Percentiles rank a stretch among this genome's conserved stretches.
Evolutionary conservation across 176 grass and related monocot genomes (phyloP).

Genomic region (Pontederia crassipes): DNA sequence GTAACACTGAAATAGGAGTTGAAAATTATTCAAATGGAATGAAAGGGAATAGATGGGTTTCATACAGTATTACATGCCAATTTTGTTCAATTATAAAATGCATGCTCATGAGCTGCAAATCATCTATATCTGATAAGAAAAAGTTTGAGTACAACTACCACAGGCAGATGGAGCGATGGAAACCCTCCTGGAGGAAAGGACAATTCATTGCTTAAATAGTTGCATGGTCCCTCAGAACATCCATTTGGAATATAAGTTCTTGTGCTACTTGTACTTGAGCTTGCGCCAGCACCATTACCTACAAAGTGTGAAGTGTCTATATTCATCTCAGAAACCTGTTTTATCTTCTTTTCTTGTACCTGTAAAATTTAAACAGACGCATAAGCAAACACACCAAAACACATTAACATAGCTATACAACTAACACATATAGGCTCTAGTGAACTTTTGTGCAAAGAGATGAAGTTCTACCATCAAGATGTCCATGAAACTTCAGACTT

Average conservation of each 20-base stretch:
- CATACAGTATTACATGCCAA: too few relatives aligned
- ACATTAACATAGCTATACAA: slow-evolving; percentile 1
- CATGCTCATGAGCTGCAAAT: neutral
- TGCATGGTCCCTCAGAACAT: slow-evolving; percentile 13
- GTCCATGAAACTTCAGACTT: too few relatives aligned
- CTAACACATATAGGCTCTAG: too few relatives aligned
- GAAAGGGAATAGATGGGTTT: too few relatives aligned
- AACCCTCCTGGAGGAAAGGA: slow-evolving; percentile 28
- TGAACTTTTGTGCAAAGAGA: too few relatives aligned
- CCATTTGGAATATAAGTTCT: slow-evolving; percentile 45
- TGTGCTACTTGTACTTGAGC: slow-evolving; percentile 17
- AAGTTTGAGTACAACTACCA: slow-evolving; percentile 75
- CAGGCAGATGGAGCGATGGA: slow-evolving; percentile 57
- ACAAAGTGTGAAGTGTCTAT: slow-evolving; percentile 38
- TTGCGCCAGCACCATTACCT: slow-evolving; percentile 48
- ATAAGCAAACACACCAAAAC: slow-evolving; percentile 3
- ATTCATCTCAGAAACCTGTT: slow-evolving; percentile 79
- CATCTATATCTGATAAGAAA: slow-evolving; percentile 11
- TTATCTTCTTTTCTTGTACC: slow-evolving; percentile 99
- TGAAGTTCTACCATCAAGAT: too few relatives aligned
- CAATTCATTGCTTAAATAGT: slow-evolving; percentile 16
- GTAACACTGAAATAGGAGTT: too few relatives aligned
- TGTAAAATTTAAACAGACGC: slow-evolving; percentile 25
- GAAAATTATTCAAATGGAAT: too few relatives aligned
- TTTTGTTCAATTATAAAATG: too few relatives aligned